Evolutionary conservation across 768 basidiomycete species (phyloP), one percentile per base, ranked within the genome.

Genomic region (Mycena belliarum): DNA sequence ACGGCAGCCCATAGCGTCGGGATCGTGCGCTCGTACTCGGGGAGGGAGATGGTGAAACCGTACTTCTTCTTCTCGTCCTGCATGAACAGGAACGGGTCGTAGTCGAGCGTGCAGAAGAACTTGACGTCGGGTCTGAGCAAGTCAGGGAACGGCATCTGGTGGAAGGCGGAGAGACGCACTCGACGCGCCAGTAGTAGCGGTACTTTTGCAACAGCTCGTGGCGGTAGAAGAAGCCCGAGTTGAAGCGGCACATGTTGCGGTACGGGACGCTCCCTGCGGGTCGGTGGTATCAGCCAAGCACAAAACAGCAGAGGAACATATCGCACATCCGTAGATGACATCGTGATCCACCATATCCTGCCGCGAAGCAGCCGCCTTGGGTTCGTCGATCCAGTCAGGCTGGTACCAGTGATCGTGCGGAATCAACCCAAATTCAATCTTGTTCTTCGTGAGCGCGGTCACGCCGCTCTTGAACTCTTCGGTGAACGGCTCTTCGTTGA

Each of bases 401-500:
- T 93, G 91, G 59, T 74, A 72, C 92, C 92, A 94, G 55, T 91
- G 82, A 2, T 86, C 79, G 20, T 70, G 71, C 16, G 87, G 86
- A 50, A 93, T 88, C 21, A 82, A 65, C 7, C 88, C 89, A 65
- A 89, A 91, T 52, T 75, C 79, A 64, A 70, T 55, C 12, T 64
- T 66, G 2, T 66, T 66, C 23, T 50, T 37, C 28, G 64, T 76
- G 37, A 71, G 63, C 26, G 59, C 63, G 43, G 54, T 47, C n/a
- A 72, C 57, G 47, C 67, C 85, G 83, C 74, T 74, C 68, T 87
- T 91, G 73, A 95, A 95, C 18, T 83, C 81, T 1, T 87, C 84
- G 15, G 81, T 76, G 71, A 96, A 96, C 0, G 84, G 82, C 60
- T 83, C 82, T 47, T 97, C 94, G 69, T 96, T 96, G 58, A 98